Base-by-base conservation (phyloP, 1,284 basidiomycete genomes). In the Ganoderma lingzhi region DNA sequence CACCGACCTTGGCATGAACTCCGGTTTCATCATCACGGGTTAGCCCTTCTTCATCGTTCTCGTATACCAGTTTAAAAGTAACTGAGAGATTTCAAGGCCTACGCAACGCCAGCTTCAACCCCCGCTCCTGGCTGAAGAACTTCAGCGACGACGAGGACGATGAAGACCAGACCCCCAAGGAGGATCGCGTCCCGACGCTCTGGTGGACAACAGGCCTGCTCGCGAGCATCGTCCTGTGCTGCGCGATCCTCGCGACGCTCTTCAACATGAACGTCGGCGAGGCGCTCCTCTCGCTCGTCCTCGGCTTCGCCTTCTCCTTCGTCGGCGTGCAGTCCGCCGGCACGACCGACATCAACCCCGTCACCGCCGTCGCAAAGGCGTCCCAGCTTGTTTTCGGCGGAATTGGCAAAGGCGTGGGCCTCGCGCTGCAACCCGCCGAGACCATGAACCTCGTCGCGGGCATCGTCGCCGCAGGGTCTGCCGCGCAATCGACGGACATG, bases 231-330 rank as follows among this genome's bases (percentile, higher is more conserved):
- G 74, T 90, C 76, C 80, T 89, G 77, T 88, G 83, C 62, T 85
- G 85, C 75, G 82, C 87, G 19, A 87, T 92, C 65, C 84, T 89
- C 66, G 83, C 85, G 3, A 88, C 86, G 32, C 80, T 84, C 59
- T 90, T 88, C 81, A 76, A 83, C 72, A 84, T 88, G 83, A 89
- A 88, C 72, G 88, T 90, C 69, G 86, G 87, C 32, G 84, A 88
- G 65, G 87, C 85, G 28, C 80, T 90, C 73, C 82, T 90, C 41
- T 79, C 87, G 3, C 83, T 88, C 65, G 53, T 91, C 72, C 84
- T 92, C 62, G 88, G 88, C 61, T 91, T 91, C 82, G 65, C 90
- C 62, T 91, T 91, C 82, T 90, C 89, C 44, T 90, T 91, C 81
- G 88, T 92, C 72, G 90, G 87, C 66, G 88, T 91, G 15, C 88